These are phyloP conservation scores for Pestalotiopsis sp. DNA, from an alignment of 2,329 filamentous ascomycete species.

Conservation along the genomic window DNA sequence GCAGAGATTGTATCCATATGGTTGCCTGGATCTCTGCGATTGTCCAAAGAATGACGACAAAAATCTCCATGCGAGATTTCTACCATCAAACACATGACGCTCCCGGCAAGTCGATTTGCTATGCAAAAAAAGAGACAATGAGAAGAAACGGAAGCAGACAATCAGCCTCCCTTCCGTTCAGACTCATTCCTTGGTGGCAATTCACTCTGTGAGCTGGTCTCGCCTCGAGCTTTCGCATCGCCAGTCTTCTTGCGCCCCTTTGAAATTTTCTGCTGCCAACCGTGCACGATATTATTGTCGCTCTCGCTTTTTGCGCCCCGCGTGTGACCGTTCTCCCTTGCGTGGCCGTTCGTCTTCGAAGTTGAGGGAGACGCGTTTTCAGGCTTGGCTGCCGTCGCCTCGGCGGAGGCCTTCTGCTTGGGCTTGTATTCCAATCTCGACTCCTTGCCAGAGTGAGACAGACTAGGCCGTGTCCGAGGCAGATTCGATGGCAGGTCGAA, in stretches of 20 bases:
- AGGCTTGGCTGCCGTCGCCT: constrained; percentile 22
- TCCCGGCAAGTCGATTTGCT: constrained; percentile 19
- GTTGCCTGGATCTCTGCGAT: constrained; percentile 25
- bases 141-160: constrained; percentile 6
- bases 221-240: constrained; percentile 50
- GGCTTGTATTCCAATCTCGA: constrained; percentile 22
- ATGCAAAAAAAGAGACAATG: constrained; percentile 29
- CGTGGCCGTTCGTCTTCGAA: constrained; percentile 40
- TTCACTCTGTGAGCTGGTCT: constrained; percentile 49
- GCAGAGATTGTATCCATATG: constrained; percentile 21
- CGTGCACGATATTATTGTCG: constrained; percentile 40
- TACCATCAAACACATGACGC: constrained; percentile 11
- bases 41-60: constrained; percentile 22
- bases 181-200: constrained; percentile 59
- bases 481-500: constrained; percentile 43
- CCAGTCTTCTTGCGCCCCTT: constrained; percentile 54
- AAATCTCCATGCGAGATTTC: constrained; percentile 23
- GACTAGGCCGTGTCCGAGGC: constrained; percentile 16
- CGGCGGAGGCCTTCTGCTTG: constrained; percentile 31
- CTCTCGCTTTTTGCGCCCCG: constrained; percentile 58
- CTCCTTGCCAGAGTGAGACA: constrained; percentile 21
- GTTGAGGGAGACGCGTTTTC: constrained; percentile 25
- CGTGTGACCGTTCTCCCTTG: constrained; percentile 55
- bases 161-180: constrained; percentile 65
- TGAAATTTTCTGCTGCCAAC: constrained; percentile 60